phyloP scores from a whole-genome alignment of 495 filamentous ascomycete species.

The Aspergillus nidulans region DNA sequence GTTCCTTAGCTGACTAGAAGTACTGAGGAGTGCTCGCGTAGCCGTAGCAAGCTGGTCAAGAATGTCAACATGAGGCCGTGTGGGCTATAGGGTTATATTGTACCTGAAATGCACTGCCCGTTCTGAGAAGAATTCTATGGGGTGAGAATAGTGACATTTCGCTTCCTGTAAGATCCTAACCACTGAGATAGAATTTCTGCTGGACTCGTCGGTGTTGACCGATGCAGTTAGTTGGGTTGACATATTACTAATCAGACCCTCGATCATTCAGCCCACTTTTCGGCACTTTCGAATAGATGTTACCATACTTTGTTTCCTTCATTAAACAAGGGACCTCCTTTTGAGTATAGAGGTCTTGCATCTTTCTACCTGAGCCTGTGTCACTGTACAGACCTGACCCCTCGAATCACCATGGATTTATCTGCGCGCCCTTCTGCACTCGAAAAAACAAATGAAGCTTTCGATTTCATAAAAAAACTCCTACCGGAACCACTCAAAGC shows the following conservation, averaged over 20 bases:
- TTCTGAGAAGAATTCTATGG: neutral
- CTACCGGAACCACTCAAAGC: slow-evolving; percentile 45
- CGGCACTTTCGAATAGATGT: no score
- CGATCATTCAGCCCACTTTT: no score
- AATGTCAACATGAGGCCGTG: neutral
- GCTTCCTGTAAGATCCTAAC: neutral
- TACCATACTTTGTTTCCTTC: no score
- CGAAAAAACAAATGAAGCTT: slow-evolving; percentile 38
- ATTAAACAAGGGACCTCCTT: no score
- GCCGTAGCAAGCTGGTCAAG: neutral
- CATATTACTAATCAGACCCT: neutral
- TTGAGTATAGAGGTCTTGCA: no score
- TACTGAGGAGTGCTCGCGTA: slow-evolving; percentile 4
- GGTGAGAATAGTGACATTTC: neutral
- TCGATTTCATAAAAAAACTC: slow-evolving; percentile 28
- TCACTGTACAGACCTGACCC: no score
- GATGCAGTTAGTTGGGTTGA: neutral
- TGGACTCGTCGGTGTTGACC: neutral
- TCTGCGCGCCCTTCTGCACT: slow-evolving; percentile 18
- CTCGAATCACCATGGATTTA: slow-evolving; percentile 9
- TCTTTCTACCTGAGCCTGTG: no score
- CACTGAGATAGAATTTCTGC: neutral
- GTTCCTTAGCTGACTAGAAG: neutral
- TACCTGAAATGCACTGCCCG: slow-evolving; percentile 5
- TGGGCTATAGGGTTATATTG: neutral